Evolutionary conservation across 1,139 yeast species (phyloP).

Genomic region (Nakaseomyces uthaithaninus): DNA sequence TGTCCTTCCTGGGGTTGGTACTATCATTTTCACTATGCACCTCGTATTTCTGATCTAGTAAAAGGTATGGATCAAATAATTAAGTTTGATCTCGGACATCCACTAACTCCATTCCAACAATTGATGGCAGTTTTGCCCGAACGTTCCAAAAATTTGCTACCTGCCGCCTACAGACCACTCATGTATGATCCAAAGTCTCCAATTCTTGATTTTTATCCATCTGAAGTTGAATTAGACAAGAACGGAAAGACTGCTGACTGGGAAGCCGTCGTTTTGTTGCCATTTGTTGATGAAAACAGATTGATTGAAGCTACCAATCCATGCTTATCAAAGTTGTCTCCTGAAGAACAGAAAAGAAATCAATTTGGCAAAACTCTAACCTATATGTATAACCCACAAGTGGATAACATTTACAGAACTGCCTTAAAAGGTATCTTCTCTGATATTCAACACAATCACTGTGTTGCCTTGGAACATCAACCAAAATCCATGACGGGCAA

Average conservation of each 20-base stretch:
- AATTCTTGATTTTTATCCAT: conserved; percentile 83
- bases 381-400: conserved; percentile 72
- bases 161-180: conserved; percentile 64
- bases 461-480: conserved; percentile 51
- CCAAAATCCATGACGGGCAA: conserved; percentile 44
- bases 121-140: conserved; percentile 97
- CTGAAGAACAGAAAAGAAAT: conserved; percentile 69
- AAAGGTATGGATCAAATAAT: conserved; percentile 59
- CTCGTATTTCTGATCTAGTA: conserved; percentile 79
- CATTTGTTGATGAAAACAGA: conserved; percentile 82
- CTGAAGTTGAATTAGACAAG: conserved; percentile 78
- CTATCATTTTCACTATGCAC: conserved; percentile 81
- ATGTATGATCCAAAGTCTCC: conserved; percentile 91
- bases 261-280: conserved; percentile 96
- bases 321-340: conserved; percentile 47
- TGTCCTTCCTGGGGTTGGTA: conserved; percentile 96
- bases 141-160: conserved; percentile 75
- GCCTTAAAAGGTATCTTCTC: conserved; percentile 73
- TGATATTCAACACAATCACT: conserved; percentile 71
- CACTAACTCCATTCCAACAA: conserved; percentile 92
- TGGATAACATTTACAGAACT: conserved; percentile 58
- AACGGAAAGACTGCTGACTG: conserved; percentile 94
- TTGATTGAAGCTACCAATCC: conserved; percentile 67
- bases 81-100: conserved; percentile 60
- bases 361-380: conserved; percentile 59